Percentiles rank a stretch among this genome's conserved stretches.
phyloP scores from a whole-genome alignment of 2,329 filamentous ascomycete genomes.

The Aspergillus uvarum region DNA sequence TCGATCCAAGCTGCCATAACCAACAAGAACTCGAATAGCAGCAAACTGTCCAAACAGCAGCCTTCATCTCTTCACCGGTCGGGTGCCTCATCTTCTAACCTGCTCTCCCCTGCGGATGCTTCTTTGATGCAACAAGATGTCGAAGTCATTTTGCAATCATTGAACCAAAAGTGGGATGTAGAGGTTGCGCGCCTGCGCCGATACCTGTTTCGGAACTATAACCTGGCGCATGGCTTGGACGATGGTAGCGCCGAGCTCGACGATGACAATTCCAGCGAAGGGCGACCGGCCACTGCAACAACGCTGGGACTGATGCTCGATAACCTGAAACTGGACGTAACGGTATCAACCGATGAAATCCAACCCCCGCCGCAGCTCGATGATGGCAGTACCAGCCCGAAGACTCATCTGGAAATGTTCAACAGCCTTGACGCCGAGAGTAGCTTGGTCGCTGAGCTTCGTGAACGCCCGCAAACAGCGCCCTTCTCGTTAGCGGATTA shows the following conservation, averaged over 20 bases:
- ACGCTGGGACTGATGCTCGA: slow-evolving; percentile 42
- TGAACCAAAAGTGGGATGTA: slow-evolving; percentile 48
- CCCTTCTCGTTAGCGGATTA: slow-evolving; percentile 20
- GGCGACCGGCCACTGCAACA: slow-evolving; percentile 39
- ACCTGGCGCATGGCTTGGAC: slow-evolving; percentile 37
- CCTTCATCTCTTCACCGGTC: slow-evolving; percentile 20
- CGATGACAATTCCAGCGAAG: slow-evolving; percentile 38
- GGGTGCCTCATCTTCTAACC: slow-evolving; percentile 10
- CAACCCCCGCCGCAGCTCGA: slow-evolving; percentile 19
- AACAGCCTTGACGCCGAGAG: slow-evolving; percentile 19
- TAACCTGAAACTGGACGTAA: slow-evolving; percentile 37
- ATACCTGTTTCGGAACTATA: slow-evolving; percentile 50
- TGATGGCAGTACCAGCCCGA: slow-evolving; percentile 2
- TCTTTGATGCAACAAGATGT: slow-evolving; percentile 40
- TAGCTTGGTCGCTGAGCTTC: slow-evolving; percentile 19
- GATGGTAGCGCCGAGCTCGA: slow-evolving; percentile 16
- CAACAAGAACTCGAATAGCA: slow-evolving; percentile 31
- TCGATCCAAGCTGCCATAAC: slow-evolving; percentile 44
- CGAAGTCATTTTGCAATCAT: slow-evolving; percentile 40
- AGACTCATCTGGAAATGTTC: slow-evolving; percentile 22
- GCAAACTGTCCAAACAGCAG: slow-evolving; percentile 35
- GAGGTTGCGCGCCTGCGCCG: slow-evolving; percentile 44
- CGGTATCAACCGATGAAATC: slow-evolving; percentile 31
- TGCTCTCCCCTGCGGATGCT: slow-evolving; percentile 22
- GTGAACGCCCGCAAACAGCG: slow-evolving; percentile 28